These are phyloP conservation scores for Leishmania braziliensis DNA, from an alignment of 208 protist species.

Conservation along the genomic window DNA sequence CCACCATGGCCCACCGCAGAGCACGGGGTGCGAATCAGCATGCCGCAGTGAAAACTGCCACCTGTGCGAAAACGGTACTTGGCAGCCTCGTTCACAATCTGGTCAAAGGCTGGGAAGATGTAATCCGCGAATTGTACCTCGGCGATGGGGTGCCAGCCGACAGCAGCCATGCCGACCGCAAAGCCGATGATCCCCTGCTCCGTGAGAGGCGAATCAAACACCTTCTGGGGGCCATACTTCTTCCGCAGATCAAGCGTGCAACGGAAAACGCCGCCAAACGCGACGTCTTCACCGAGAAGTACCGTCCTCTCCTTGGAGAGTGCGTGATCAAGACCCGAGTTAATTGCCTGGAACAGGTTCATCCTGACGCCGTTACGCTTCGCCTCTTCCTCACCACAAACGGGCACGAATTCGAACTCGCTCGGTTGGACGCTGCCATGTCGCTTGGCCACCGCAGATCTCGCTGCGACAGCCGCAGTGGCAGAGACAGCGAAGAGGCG, in stretches of 20 bases:
- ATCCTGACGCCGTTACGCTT: conserved; percentile 57
- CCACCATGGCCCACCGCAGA: conserved; percentile 98
- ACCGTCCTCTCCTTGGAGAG: conserved; percentile 84
- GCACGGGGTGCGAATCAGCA: conserved; percentile 96
- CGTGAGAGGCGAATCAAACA: conserved; percentile 97
- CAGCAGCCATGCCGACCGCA: conserved; percentile 94
- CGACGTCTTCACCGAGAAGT: conserved; percentile 97
- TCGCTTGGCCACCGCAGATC: conserved; percentile 15
- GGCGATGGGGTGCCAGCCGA: conserved; percentile 93
- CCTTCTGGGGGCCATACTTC: conserved; percentile 88
- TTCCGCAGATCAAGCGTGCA: conserved; percentile 86
- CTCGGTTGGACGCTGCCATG: conserved; percentile 36
- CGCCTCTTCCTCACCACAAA: conserved; percentile 35
- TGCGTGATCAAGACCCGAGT: conserved; percentile 94
- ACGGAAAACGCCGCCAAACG: conserved; percentile 98
- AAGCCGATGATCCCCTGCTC: conserved; percentile 98
- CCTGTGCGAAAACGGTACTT: conserved; percentile 98
- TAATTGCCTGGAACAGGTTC: conserved; percentile 95
- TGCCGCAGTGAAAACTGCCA: conserved; percentile 92
- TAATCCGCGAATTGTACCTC: conserved; percentile 99
- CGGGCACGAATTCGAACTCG: conserved; percentile 41
- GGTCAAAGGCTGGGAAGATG: conserved; percentile 98
- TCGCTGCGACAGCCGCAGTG: not conserved
- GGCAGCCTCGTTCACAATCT: conserved; percentile 99
- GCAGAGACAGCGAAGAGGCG: conserved; percentile 4